Evolutionary conservation across 192 early-diverging fungal genomes (phyloP).

Genomic region (Coemansia sp.): DNA sequence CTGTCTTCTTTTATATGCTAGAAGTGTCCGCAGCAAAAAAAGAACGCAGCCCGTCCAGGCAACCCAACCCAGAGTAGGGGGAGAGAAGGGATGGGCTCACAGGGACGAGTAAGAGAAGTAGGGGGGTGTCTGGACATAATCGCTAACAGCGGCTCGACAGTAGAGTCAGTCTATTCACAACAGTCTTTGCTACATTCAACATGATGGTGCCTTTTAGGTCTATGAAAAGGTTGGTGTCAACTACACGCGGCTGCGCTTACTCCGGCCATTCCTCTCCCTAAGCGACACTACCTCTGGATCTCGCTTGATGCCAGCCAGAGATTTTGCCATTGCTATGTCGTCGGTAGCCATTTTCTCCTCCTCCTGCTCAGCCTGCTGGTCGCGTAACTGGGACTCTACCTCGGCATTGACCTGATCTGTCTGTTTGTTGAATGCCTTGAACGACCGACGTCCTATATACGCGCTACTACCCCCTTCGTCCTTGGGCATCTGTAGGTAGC

Average conservation of each 20-base stretch:
- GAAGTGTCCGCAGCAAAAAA: neutral
- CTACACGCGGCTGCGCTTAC: constrained; percentile 38
- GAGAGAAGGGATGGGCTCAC: constrained; percentile 11
- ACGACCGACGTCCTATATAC: constrained; percentile 39
- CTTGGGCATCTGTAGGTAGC: constrained; percentile 48
- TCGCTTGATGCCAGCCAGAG: constrained; percentile 16
- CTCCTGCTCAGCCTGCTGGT: constrained; percentile 10
- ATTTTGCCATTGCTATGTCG: constrained; percentile 31
- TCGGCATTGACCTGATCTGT: constrained; percentile 31
- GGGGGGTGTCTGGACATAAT: neutral
- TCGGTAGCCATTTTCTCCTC: constrained; percentile 15
- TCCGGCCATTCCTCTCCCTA: constrained; percentile 24
- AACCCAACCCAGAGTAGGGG: constrained; percentile 14
- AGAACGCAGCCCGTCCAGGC: neutral
- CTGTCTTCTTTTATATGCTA: constrained; percentile 10
- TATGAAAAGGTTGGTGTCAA: neutral
- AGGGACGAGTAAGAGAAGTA: neutral
- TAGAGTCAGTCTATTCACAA: neutral
- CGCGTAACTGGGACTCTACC: constrained; percentile 11
- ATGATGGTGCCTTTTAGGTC: neutral
- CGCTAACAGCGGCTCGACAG: constrained; percentile 1
- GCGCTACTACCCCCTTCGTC: constrained; percentile 14
- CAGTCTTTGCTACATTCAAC: neutral
- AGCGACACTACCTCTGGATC: constrained; percentile 13
- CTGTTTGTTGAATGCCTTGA: constrained; percentile 43